Percentiles rank a stretch among this genome's conserved stretches.
These are phyloP conservation scores for Funneliformis mosseae DNA, from an alignment of 192 early-diverging fungal species.

Conservation along the genomic window DNA sequence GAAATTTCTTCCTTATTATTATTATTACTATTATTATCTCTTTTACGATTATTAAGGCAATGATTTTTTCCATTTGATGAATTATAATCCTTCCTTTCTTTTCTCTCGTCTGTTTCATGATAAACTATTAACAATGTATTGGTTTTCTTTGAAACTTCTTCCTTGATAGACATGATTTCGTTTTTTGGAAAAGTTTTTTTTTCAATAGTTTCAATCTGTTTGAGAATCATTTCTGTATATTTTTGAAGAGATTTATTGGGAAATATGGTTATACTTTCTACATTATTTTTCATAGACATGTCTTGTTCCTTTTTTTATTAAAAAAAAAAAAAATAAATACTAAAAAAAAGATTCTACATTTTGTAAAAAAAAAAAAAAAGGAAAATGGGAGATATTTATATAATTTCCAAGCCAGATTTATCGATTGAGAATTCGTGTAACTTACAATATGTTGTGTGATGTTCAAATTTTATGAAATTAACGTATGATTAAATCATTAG, in stretches of 20 bases:
- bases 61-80: neutral
- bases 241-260: slow-evolving; percentile 11
- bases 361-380: too few relatives aligned
- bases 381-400: too few relatives aligned
- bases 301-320: neutral
- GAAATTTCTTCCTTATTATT: neutral
- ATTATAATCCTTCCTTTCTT: neutral
- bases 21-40: neutral
- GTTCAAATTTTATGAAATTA: too few relatives aligned
- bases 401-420: too few relatives aligned
- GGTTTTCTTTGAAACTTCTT: slow-evolving; percentile 23
- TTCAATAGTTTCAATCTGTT: slow-evolving; percentile 30
- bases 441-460: too few relatives aligned
- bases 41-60: neutral
- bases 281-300: neutral
- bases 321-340: neutral
- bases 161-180: slow-evolving; percentile 24
- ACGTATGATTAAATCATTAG: too few relatives aligned
- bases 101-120: neutral
- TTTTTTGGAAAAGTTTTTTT: slow-evolving; percentile 29
- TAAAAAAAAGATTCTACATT: too few relatives aligned
- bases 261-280: slow-evolving; percentile 17
- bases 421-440: too few relatives aligned
- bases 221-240: slow-evolving; percentile 21
- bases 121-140: slow-evolving; percentile 31